Conservation (phyloP, 345 rosid genomes). For the Trapa bicornis region DNA sequence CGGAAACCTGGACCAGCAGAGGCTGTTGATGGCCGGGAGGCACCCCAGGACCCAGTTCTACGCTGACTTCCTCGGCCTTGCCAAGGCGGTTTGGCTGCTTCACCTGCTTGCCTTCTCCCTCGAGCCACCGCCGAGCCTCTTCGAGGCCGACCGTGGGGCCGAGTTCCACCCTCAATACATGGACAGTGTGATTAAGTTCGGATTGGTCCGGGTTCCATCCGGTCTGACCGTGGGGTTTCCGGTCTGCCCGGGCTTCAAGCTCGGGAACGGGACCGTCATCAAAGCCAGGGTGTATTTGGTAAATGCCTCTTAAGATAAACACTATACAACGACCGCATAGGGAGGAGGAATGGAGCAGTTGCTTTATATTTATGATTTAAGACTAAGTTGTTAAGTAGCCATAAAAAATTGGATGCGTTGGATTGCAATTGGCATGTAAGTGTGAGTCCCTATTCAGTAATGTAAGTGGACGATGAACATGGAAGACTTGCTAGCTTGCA, state of each 20-base stretch:
- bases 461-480: too few species aligned
- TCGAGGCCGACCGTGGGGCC: constrained; percentile 75
- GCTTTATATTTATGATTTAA: too few species aligned
- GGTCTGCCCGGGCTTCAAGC: constrained; percentile 80
- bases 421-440: too few species aligned
- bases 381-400: too few species aligned
- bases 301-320: constrained; percentile 22
- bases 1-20: constrained; percentile 65
- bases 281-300: constrained; percentile 78
- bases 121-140: constrained; percentile 70
- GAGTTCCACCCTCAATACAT: constrained; percentile 69
- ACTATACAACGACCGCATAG: neutral
- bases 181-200: constrained; percentile 70
- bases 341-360: too few species aligned
- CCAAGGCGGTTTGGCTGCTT: constrained; percentile 84
- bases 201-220: constrained; percentile 45
- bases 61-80: constrained; percentile 60
- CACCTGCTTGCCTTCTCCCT: constrained; percentile 90
- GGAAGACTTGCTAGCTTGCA: too few species aligned
- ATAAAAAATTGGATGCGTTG: too few species aligned
- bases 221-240: constrained; percentile 78
- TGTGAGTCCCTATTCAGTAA: too few species aligned
- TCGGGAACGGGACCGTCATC: constrained; percentile 60
- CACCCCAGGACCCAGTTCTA: constrained; percentile 85
- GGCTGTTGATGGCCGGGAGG: constrained; percentile 46